Conservation (phyloP, 2,329 filamentous ascomycete species). For the Microcera coccophila region DNA sequence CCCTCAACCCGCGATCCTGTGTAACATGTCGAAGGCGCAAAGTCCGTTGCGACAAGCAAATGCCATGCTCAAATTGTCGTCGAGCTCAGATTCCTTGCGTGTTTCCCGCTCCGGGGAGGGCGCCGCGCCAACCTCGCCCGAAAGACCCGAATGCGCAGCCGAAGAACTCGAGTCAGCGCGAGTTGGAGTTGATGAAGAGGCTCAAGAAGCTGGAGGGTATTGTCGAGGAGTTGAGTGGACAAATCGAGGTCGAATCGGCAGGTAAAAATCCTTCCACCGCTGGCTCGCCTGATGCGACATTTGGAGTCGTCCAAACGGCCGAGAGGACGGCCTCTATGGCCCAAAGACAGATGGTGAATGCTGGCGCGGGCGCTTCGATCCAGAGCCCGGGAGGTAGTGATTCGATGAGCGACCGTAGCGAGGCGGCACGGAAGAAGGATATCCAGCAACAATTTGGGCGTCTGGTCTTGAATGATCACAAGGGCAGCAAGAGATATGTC, state of each 20-base stretch:
- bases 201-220: conserved; percentile 71
- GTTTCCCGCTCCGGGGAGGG: conserved; percentile 70
- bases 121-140: conserved; percentile 61
- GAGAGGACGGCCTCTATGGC: conserved; percentile 14
- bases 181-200: conserved; percentile 67
- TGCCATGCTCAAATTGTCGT: conserved; percentile 72
- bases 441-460: conserved; percentile 56
- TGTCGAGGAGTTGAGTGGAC: conserved; percentile 64
- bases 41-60: conserved; percentile 74
- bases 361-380: conserved; percentile 3
- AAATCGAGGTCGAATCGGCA: conserved; percentile 53
- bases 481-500: conserved; percentile 66
- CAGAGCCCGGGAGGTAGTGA: conserved; percentile 26
- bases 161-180: conserved; percentile 58
- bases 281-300: conserved; percentile 29
- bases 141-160: conserved; percentile 61
- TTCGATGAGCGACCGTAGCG: conserved; percentile 33
- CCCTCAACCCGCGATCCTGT: conserved; percentile 47
- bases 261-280: conserved; percentile 30
- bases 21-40: conserved; percentile 55
- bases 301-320: conserved; percentile 11
- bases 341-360: conserved; percentile 16
- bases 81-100: conserved; percentile 68
- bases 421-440: conserved; percentile 26
- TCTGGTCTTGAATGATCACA: conserved; percentile 65